These are phyloP conservation scores for Saccharomyces hybrid DNA, from an alignment of 1,139 yeast genomes.

Conservation along the genomic window DNA sequence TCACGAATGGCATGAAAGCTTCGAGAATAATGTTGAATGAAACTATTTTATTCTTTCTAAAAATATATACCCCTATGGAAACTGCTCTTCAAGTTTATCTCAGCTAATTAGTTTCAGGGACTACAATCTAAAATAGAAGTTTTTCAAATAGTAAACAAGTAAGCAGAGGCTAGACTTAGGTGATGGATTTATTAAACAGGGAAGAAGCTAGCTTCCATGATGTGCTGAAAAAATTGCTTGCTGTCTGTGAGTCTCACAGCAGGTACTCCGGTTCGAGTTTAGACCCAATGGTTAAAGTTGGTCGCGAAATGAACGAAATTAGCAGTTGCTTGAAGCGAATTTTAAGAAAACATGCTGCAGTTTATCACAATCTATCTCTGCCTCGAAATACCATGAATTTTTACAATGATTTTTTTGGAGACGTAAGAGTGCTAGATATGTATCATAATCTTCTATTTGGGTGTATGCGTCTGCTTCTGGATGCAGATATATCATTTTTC, in stretches of 20 bases:
- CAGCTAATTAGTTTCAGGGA: not conserved
- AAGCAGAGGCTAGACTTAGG: not conserved
- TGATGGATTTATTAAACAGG: not conserved
- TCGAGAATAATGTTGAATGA: not conserved
- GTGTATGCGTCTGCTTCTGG: not conserved
- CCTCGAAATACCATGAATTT: not conserved
- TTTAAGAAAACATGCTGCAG: not conserved
- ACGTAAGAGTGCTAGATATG: not conserved
- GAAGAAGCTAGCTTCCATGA: not conserved
- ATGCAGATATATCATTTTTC: not conserved
- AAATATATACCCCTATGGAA: not conserved
- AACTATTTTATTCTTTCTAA: not conserved
- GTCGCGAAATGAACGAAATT: not conserved
- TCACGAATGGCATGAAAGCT: constrained; percentile 4
- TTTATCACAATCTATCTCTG: not conserved
- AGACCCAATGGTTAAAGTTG: constrained; percentile 2
- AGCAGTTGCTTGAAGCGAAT: not conserved
- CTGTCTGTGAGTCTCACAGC: not conserved
- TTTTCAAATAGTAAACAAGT: not conserved
- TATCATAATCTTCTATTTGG: not conserved
- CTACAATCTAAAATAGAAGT: not conserved
- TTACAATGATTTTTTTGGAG: not conserved
- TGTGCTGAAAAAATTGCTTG: not conserved
- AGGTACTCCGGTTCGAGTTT: not conserved
- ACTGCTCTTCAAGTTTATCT: not conserved